Evolutionary conservation across 306 rosid species (phyloP).

Genomic region (Sechiopsis laciniata): DNA sequence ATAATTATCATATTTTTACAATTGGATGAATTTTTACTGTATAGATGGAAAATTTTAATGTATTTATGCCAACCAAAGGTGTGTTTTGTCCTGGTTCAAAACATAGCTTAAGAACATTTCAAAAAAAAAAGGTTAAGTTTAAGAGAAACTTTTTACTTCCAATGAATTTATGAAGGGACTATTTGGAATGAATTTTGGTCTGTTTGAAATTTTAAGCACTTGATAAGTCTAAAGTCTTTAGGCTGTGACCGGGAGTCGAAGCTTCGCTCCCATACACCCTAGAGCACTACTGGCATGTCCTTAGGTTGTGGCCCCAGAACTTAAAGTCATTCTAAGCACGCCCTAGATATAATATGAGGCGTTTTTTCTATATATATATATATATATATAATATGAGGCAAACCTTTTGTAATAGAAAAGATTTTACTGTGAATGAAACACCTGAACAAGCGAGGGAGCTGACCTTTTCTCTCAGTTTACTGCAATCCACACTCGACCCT

Average conservation of each 20-base stretch:
- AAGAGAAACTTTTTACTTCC: neutral
- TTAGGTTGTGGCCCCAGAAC: no score
- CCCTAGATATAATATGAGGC: no score
- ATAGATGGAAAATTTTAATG: neutral
- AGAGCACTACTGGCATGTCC: no score
- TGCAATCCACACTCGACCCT: constrained; percentile 76
- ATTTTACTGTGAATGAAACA: neutral
- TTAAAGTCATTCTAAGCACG: no score
- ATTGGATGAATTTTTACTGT: neutral
- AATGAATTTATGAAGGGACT: neutral
- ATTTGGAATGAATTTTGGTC: no score
- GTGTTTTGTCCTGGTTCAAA: no score
- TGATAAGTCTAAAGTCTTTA: no score
- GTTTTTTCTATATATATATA: neutral
- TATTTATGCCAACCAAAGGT: no score
- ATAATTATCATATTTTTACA: neutral
- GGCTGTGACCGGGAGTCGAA: no score
- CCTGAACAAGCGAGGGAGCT: constrained; percentile 9
- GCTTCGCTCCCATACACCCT: no score
- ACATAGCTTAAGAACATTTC: neutral
- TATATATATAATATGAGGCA: neutral
- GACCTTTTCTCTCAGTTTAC: constrained; percentile 15
- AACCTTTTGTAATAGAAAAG: neutral
- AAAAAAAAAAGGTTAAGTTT: neutral
- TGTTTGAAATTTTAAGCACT: no score